Conservation (phyloP, 805 yeast species). For the Spathaspora arborariae region DNA sequence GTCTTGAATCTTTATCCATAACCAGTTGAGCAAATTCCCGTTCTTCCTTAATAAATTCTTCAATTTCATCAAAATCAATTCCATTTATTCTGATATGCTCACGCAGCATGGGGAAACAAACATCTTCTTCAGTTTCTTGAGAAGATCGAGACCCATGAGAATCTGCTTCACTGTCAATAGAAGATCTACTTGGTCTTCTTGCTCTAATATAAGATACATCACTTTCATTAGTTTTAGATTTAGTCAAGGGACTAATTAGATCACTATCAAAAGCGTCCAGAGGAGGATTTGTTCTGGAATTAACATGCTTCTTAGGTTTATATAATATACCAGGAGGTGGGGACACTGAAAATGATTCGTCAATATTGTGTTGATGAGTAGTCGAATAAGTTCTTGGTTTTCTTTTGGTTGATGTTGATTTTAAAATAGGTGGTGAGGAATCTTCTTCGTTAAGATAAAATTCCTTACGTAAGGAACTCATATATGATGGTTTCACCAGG, state of each 20-base stretch:
- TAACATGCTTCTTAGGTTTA: conserved; percentile 4
- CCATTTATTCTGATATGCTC: conserved; percentile 61
- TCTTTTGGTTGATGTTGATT: conserved; percentile 14
- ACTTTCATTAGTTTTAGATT: conserved; percentile 22
- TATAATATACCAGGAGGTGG: conserved; percentile 26
- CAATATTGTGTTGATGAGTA: conserved; percentile 30
- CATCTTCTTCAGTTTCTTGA: conserved; percentile 95
- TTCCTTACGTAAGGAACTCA: conserved; percentile 15
- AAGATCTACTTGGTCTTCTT: conserved; percentile 31
- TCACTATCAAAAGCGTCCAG: conserved; percentile 21
- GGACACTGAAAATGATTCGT: background rate
- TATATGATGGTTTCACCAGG: conserved; percentile 4
- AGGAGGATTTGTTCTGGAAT: conserved; percentile 1
- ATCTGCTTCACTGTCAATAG: conserved; percentile 60
- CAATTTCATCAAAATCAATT: conserved; percentile 87
- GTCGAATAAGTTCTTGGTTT: conserved; percentile 37
- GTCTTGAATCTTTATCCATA: background rate
- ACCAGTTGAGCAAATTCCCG: conserved; percentile 32
- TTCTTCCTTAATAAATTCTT: conserved; percentile 68
- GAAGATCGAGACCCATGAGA: conserved; percentile 74
- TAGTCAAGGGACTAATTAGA: conserved; percentile 25
- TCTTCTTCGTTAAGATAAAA: conserved; percentile 17
- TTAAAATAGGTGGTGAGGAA: conserved; percentile 10
- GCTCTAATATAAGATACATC: conserved; percentile 21
- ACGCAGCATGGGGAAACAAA: conserved; percentile 88